Evolutionary conservation across 169 alveolate species (phyloP), one percentile per base, ranked within the genome.

Genomic region (Cryptosporidium ubiquitum): DNA sequence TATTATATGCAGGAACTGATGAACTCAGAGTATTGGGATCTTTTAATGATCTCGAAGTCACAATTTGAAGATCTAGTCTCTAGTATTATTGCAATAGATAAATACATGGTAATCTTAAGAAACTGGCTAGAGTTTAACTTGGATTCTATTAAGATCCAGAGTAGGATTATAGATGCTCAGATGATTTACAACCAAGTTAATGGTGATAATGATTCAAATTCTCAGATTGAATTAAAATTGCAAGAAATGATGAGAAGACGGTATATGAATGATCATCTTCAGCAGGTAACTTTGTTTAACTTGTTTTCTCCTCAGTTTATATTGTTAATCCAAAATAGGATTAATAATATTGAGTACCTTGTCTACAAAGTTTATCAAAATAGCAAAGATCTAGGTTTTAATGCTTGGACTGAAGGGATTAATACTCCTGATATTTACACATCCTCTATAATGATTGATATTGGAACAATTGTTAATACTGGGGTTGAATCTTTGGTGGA

Each of bases 11-110:
- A 79, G 37, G 69, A 64, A n/a, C 39, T 79, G 16, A 61, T 79
- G 58, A 33, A 40, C 20, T 61, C 89, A 3, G 89, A 79, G 23
- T 79, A 79, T 47, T 79, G 89, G 89, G 89, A 79, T 64, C 69
- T 79, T 33, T n/a, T 42, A n/a, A 79, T 79, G 68, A 79, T 79
- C 16, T 73, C 71, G 42, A 61, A 40, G 39, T 33, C 35, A 3
- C 89, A 79, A 44, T 79, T 57, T 79, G 79, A 79, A 9, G 75
- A 57, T 16, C 69, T 79, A 1, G 55, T 79, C 16, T 47, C 44
- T 18, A 44, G 68, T 16, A 29, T 79, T 9, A 61, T 79, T 12
- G 39, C 68, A n/a, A 79, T 79, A 37, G 89, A 79, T 14, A 79
- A 79, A 14, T 79, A 79, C 40, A 79, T 79, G 75, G 26, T 61